Percentiles rank a stretch among this genome's conserved stretches.
These are phyloP conservation scores for Fusarium continuum DNA, from an alignment of 2,329 filamentous ascomycete genomes.

Conservation along the genomic window DNA sequence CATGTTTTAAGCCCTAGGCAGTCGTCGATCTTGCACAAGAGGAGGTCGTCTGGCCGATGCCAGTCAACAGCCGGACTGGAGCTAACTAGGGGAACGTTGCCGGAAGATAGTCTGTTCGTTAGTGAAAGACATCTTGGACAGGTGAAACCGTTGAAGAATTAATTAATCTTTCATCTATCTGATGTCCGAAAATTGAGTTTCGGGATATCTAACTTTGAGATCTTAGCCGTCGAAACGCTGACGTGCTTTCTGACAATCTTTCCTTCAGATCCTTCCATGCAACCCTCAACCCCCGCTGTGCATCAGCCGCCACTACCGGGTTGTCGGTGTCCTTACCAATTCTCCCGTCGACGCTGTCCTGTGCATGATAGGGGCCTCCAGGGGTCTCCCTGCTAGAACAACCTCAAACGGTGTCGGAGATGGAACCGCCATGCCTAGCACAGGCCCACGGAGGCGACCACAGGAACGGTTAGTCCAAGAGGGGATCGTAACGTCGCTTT, in stretches of 20 bases:
- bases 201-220: slow-evolving; percentile 15
- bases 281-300: neutral
- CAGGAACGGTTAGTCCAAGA: slow-evolving; percentile 18
- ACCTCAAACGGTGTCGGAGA: slow-evolving; percentile 6
- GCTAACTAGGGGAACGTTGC: neutral
- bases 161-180: neutral
- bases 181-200: slow-evolving; percentile 11
- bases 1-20: slow-evolving; percentile 7
- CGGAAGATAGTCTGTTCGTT: neutral
- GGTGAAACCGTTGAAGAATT: neutral
- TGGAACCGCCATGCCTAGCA: slow-evolving; percentile 13
- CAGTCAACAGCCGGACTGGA: neutral
- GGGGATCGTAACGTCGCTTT: neutral
- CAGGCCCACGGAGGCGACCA: slow-evolving; percentile 16
- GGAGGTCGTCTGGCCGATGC: slow-evolving; percentile 5
- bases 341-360: neutral
- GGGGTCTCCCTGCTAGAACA: neutral
- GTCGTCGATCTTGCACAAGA: slow-evolving; percentile 24
- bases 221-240: slow-evolving; percentile 5
- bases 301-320: slow-evolving; percentile 2
- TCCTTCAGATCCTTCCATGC: neutral
- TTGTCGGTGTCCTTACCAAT: slow-evolving; percentile 14
- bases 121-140: neutral
- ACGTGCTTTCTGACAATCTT: slow-evolving; percentile 9
- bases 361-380: neutral